phyloP scores from a whole-genome alignment of 2,329 filamentous ascomycete genomes.

The Fusarium sororula region DNA sequence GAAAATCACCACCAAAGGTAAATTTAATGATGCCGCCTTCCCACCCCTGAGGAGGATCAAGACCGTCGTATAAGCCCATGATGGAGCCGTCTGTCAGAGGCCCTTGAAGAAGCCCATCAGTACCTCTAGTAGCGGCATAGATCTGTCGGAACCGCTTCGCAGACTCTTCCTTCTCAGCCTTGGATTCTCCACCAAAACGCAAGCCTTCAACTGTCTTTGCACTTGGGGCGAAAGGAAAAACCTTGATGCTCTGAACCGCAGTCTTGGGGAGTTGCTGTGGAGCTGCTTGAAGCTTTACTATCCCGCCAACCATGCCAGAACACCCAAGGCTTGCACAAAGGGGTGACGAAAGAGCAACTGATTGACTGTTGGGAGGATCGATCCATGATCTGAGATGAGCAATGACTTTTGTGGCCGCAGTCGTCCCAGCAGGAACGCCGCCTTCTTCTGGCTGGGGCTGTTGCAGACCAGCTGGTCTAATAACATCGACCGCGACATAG shows the following conservation, averaged over 20 bases:
- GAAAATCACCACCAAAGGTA: slow-evolving; percentile 57
- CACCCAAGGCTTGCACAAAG: slow-evolving; percentile 79
- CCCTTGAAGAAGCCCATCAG: slow-evolving; percentile 76
- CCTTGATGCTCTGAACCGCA: slow-evolving; percentile 72
- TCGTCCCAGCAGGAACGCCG: slow-evolving; percentile 59
- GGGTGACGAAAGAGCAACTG: slow-evolving; percentile 79
- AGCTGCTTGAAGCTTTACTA: slow-evolving; percentile 88
- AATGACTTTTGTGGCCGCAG: slow-evolving; percentile 68
- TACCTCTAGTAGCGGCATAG: slow-evolving; percentile 66
- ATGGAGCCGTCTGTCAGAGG: slow-evolving; percentile 91
- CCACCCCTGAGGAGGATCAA: slow-evolving; percentile 70
- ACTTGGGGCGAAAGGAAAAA: slow-evolving; percentile 79
- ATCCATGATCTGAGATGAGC: slow-evolving; percentile 83
- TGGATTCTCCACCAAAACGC: slow-evolving; percentile 88
- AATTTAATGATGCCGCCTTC: slow-evolving; percentile 86
- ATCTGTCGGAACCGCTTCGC: slow-evolving; percentile 75
- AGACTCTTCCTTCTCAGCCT: slow-evolving; percentile 81
- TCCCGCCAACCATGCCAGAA: slow-evolving; percentile 80
- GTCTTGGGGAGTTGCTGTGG: slow-evolving; percentile 74
- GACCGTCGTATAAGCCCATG: slow-evolving; percentile 66
- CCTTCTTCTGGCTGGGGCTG: slow-evolving; percentile 75
- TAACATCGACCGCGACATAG: slow-evolving; percentile 85
- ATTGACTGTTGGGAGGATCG: slow-evolving; percentile 83
- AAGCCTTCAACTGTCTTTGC: slow-evolving; percentile 71
- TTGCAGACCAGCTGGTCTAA: slow-evolving; percentile 82